phyloP scores from a whole-genome alignment of 352 stramenopile genomes.

The Globisporangium recalcitrans region DNA sequence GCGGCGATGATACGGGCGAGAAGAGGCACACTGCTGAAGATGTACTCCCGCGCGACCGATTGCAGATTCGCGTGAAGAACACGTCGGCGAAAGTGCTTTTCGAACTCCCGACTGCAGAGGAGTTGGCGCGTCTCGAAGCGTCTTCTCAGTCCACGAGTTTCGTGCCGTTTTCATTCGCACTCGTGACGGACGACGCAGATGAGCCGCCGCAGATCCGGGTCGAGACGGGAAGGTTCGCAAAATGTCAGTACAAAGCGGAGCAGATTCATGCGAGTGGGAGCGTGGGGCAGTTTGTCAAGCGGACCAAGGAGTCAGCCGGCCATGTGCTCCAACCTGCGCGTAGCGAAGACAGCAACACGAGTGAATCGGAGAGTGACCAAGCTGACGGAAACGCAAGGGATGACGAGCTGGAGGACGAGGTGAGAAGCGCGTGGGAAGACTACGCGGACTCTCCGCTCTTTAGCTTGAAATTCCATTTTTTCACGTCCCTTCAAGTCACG shows the following conservation, averaged over 20 bases:
- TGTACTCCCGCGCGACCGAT: constrained; percentile 30
- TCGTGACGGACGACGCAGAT: constrained; percentile 37
- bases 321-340: constrained; percentile 8
- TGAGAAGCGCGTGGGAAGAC: constrained; percentile 36
- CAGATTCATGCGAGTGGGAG: constrained; percentile 41
- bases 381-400: not conserved
- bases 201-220: constrained; percentile 41
- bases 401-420: not conserved
- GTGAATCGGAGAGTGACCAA: not conserved
- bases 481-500: constrained; percentile 71
- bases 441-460: constrained; percentile 71
- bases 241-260: constrained; percentile 65
- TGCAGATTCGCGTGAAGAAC: constrained; percentile 61
- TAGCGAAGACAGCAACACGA: not conserved
- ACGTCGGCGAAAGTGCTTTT: constrained; percentile 54
- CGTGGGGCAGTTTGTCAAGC: constrained; percentile 44
- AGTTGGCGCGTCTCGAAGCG: constrained; percentile 28
- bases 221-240: constrained; percentile 61
- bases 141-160: constrained; percentile 24
- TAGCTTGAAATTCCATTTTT: constrained; percentile 58
- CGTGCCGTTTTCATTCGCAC: constrained; percentile 43
- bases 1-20: not conserved
- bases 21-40: not conserved
- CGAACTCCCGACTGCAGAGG: constrained; percentile 36
- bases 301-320: constrained; percentile 23